Conservation (phyloP, 768 basidiomycete genomes). For the Fomitopsis serialis region DNA sequence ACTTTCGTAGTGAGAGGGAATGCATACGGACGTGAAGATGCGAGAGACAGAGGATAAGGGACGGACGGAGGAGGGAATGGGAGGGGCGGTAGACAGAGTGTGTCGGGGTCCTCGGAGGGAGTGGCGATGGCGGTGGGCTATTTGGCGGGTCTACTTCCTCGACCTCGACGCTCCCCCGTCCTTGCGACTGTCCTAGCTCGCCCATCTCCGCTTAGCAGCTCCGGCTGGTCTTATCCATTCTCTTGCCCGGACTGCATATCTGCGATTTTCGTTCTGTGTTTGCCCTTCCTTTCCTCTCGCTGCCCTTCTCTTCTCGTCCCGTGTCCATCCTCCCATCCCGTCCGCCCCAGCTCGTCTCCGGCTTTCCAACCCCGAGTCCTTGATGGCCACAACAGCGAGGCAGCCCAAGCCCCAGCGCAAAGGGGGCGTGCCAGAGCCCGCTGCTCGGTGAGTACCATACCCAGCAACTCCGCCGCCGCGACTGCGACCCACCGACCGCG, state of each 20-base stretch:
- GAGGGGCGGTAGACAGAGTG: background rate
- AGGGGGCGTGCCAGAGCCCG: slow-evolving; percentile 46
- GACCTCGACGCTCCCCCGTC: background rate
- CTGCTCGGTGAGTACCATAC: slow-evolving; percentile 40
- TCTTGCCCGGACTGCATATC: slow-evolving; percentile 6
- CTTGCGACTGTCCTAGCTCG: background rate
- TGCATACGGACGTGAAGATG: background rate
- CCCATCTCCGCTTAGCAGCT: background rate
- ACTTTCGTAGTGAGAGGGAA: background rate
- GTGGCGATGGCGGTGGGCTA: background rate
- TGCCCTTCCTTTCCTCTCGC: slow-evolving; percentile 25
- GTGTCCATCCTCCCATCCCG: slow-evolving; percentile 14
- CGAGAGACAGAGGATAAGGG: background rate
- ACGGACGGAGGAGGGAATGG: background rate
- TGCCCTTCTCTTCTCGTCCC: slow-evolving; percentile 25
- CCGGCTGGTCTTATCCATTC: slow-evolving; percentile 1
- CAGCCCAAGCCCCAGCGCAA: slow-evolving; percentile 62
- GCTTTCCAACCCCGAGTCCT: background rate
- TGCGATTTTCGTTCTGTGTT: slow-evolving; percentile 25
- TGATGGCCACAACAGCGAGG: slow-evolving; percentile 62
- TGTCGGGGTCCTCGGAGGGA: background rate
- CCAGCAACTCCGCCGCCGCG: slow-evolving; percentile 11
- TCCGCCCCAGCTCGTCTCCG: slow-evolving; percentile 14
- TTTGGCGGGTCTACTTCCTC: background rate
- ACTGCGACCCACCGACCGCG: slow-evolving; percentile 4